Evolutionary conservation across 2,329 filamentous ascomycete species (phyloP).

Genomic region (Akanthomyces dipterigenus): DNA sequence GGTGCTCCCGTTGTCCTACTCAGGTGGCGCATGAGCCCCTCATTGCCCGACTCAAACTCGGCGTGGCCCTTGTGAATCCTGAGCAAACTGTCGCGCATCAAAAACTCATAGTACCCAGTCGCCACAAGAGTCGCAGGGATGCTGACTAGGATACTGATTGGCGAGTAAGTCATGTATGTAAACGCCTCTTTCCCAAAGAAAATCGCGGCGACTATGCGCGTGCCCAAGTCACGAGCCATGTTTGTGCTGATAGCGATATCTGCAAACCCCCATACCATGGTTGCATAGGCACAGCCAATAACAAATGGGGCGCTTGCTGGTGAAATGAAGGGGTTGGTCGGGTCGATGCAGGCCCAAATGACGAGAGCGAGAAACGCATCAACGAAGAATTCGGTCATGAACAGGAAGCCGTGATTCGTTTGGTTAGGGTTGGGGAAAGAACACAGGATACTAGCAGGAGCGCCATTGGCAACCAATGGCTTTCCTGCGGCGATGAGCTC

Average conservation of each 20-base stretch:
- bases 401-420: slow-evolving; percentile 48
- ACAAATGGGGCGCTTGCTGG: slow-evolving; percentile 41
- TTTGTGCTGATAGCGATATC: slow-evolving; percentile 50
- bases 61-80: slow-evolving; percentile 44
- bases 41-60: slow-evolving; percentile 15
- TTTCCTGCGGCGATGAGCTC: slow-evolving; percentile 30
- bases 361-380: slow-evolving; percentile 49
- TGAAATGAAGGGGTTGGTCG: slow-evolving; percentile 50
- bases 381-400: slow-evolving; percentile 54
- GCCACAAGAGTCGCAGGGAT: slow-evolving; percentile 50
- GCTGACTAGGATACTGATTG: slow-evolving; percentile 50
- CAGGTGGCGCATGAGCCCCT: slow-evolving; percentile 17
- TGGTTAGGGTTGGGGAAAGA: slow-evolving; percentile 44
- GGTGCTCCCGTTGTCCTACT: neutral
- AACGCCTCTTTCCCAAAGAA: slow-evolving; percentile 31
- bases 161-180: slow-evolving; percentile 33
- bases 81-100: slow-evolving; percentile 46
- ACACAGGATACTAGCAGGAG: slow-evolving; percentile 48
- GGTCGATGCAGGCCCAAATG: slow-evolving; percentile 52
- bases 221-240: slow-evolving; percentile 51
- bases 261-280: slow-evolving; percentile 51
- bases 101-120: slow-evolving; percentile 46
- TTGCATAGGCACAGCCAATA: slow-evolving; percentile 49
- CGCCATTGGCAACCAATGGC: slow-evolving; percentile 32
- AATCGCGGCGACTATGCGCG: slow-evolving; percentile 51